Evolutionary conservation across 441 rosid species (phyloP).

Genomic region (Croton laevigatus): DNA sequence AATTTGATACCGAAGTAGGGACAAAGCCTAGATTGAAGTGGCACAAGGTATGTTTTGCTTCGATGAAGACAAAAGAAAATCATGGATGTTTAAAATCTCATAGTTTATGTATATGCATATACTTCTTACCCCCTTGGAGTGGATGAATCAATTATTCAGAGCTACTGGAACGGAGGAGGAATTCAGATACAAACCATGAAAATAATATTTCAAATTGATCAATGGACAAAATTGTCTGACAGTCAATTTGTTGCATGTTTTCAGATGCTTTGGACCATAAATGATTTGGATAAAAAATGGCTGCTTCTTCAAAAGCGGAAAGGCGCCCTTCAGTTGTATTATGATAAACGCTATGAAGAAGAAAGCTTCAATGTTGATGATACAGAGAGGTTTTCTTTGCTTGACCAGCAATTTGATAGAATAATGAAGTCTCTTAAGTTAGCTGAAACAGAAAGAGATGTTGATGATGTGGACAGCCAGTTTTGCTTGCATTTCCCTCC

Average conservation of each 20-base stretch:
- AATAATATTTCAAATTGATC: neutral
- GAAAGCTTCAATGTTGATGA: conserved; percentile 64
- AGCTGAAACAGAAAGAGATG: conserved; percentile 81
- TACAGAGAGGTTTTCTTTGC: conserved; percentile 53
- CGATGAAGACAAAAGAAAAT: neutral
- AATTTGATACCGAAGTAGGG: neutral
- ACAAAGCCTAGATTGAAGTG: conserved; percentile 16
- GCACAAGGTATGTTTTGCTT: conserved; percentile 19
- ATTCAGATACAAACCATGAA: neutral
- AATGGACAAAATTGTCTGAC: neutral
- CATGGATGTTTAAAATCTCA: neutral
- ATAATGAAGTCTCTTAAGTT: conserved; percentile 54
- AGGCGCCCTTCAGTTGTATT: conserved; percentile 59
- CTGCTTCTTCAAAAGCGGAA: conserved; percentile 77
- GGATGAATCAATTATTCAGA: neutral
- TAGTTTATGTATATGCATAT: neutral
- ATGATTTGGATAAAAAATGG: conserved; percentile 75
- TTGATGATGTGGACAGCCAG: conserved; percentile 79
- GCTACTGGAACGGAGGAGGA: neutral
- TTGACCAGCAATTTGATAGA: conserved; percentile 61
- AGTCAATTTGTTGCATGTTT: conserved; percentile 1
- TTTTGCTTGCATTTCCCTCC: conserved; percentile 81
- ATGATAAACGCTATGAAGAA: conserved; percentile 66
- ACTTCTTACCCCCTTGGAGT: neutral
- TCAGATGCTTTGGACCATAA: conserved; percentile 72